A percentile compares a stretch with the other conserved stretches of the same genome.
phyloP scores from a whole-genome alignment of 2,329 filamentous ascomycete genomes.

The Exserohilum turcica region DNA sequence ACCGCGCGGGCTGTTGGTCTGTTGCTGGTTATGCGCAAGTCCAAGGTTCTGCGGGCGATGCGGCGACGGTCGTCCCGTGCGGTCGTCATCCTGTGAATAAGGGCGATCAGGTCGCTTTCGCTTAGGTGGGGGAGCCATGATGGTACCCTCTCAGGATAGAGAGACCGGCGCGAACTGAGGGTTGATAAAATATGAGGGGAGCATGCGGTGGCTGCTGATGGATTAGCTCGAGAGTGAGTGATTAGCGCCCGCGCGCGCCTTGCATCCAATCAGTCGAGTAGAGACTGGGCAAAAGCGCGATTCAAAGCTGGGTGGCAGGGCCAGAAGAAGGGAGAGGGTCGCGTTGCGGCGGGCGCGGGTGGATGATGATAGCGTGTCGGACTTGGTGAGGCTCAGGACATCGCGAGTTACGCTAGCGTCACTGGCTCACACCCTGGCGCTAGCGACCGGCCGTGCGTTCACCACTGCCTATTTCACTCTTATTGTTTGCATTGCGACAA shows the following conservation, averaged over 20 bases:
- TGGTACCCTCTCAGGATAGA: conserved; percentile 29
- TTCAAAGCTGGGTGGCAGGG: not conserved
- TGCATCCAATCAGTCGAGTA: not conserved
- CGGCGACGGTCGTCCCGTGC: conserved; percentile 54
- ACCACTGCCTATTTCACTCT: not conserved
- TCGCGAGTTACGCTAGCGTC: conserved; percentile 10
- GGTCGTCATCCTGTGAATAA: conserved; percentile 51
- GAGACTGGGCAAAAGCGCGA: not conserved
- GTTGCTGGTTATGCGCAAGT: conserved; percentile 57
- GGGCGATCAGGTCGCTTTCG: conserved; percentile 60
- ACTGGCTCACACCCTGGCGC: conserved; percentile 9
- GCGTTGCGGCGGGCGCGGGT: conserved; percentile 15
- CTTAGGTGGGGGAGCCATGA: conserved; percentile 61
- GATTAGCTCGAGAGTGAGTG: conserved; percentile 8
- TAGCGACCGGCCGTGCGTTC: conserved; percentile 8
- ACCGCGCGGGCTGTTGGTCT: conserved; percentile 37
- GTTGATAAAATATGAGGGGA: conserved; percentile 28
- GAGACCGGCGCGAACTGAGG: conserved; percentile 31
- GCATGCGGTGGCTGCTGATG: conserved; percentile 35
- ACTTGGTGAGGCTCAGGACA: conserved; percentile 15
- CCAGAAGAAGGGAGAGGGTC: conserved; percentile 7
- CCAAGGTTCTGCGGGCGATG: conserved; percentile 57
- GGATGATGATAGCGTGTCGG: conserved; percentile 17
- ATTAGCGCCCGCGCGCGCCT: not conserved
- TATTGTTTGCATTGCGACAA: not conserved